A percentile compares a stretch with the other conserved stretches of the same genome.
phyloP scores from a whole-genome alignment of 2,329 filamentous ascomycete genomes.

The Fonsecaea multimorphosa region DNA sequence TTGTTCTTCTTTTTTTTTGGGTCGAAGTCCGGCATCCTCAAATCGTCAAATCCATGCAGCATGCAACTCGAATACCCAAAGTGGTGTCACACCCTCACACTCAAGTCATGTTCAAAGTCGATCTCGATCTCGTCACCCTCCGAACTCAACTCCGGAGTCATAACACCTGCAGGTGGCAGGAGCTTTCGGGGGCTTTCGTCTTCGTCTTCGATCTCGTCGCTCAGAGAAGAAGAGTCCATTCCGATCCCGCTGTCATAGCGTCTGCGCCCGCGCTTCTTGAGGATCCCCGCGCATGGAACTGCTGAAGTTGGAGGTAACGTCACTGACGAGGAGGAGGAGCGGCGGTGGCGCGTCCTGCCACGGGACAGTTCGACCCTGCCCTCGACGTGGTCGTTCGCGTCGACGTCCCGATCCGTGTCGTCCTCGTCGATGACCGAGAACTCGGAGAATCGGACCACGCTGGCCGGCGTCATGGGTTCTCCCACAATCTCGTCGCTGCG shows the following conservation, averaged over 20 bases:
- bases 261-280: constrained; percentile 22
- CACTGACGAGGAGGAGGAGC: constrained; percentile 8
- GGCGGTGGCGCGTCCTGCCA: constrained; percentile 28
- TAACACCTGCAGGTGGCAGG: too few relatives aligned
- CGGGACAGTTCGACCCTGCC: constrained; percentile 36
- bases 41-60: too few relatives aligned
- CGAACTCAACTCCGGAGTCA: constrained; percentile 38
- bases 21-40: too few relatives aligned
- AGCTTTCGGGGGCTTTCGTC: constrained; percentile 37
- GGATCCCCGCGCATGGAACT: constrained; percentile 20
- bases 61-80: too few relatives aligned
- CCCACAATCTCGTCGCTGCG: background rate
- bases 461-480: constrained; percentile 52
- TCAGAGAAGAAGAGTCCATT: constrained; percentile 42
- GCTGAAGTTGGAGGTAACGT: background rate
- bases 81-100: background rate
- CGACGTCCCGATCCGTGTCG: background rate
- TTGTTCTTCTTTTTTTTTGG: too few relatives aligned
- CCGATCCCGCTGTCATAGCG: constrained; percentile 51
- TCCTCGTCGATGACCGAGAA: constrained; percentile 43
- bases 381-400: constrained; percentile 28
- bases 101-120: constrained; percentile 8
- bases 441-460: constrained; percentile 49
- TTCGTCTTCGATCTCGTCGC: constrained; percentile 41
- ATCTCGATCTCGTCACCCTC: constrained; percentile 28